These are phyloP conservation scores for Malassezia psittaci DNA, from an alignment of 1,284 basidiomycete species.

Conservation along the genomic window DNA sequence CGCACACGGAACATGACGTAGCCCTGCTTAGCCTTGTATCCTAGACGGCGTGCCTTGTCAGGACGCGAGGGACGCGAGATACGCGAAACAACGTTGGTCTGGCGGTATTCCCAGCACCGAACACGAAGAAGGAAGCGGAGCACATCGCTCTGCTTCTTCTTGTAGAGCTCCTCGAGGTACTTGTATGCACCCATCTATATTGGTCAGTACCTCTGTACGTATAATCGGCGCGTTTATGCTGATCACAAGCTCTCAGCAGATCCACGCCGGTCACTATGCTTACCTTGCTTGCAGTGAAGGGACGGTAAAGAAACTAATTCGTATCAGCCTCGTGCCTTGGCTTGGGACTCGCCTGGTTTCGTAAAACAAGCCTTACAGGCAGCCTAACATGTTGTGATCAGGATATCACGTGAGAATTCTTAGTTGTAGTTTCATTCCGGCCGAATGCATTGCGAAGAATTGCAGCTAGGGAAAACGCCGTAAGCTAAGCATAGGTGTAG, in stretches of 20 bases:
- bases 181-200: conserved; percentile 63
- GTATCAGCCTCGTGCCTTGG: background rate
- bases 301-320: conserved; percentile 13
- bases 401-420: conserved; percentile 5
- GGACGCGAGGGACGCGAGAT: conserved; percentile 94
- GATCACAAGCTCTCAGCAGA: too few species aligned
- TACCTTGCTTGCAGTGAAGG: conserved; percentile 15
- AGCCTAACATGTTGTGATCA: background rate
- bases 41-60: conserved; percentile 95
- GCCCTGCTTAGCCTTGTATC: conserved; percentile 99
- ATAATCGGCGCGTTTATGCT: too few species aligned
- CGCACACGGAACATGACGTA: conserved; percentile 96
- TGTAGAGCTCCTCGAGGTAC: conserved; percentile 79
- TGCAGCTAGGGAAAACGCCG: conserved; percentile 5
- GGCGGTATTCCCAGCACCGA: conserved; percentile 84
- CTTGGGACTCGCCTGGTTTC: background rate
- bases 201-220: too few species aligned
- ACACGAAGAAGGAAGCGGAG: conserved; percentile 97
- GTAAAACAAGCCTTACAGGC: conserved; percentile 1
- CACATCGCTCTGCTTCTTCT: conserved; percentile 80
- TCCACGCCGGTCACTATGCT: background rate
- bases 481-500: background rate
- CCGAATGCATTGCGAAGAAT: conserved; percentile 14
- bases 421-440: conserved; percentile 13
- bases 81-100: conserved; percentile 95